Evolutionary conservation across 2,329 filamentous ascomycete genomes (phyloP), one percentile per base, ranked within the genome.

Genomic region (Phialophora macrospora): DNA sequence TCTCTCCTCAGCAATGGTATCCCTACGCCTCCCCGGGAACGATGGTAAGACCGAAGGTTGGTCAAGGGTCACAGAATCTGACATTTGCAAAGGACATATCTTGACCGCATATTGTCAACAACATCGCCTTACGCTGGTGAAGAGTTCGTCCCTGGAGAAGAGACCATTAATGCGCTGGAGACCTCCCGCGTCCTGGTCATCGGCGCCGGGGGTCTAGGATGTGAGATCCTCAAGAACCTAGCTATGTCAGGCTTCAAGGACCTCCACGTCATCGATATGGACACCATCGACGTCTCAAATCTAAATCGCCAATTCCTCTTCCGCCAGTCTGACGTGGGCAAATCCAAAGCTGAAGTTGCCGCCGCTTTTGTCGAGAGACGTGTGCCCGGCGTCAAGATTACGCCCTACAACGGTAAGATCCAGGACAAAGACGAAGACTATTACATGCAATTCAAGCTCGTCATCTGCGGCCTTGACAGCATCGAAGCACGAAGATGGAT

Each of bases 241-340:
- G 95, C 95, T 49, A 85, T 99, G 60, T 97, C 94, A 1, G 93
- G 93, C 30, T 99, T 99, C 82, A 96, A 91, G 78, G 88, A 97
- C 74, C 97, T 99, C 72, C 93, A 99, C 81, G 95, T 99, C 65
- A 98, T 99, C 73, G 95, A 99, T 80, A 99, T 99, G 95, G 92
- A 99, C 78, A 99, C 94, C 1, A 99, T 99, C 77, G 95, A 99
- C 75, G 94, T 99, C 67, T 97, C 93, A 58, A 99, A 99, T 77
- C 85, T 99, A 24, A 99, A 99, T 79, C 90, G 95, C 49, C 95
- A 99, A 74, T 99, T 99, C 75, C 87, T 99, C 65, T 99, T 99
- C 79, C 91, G 95, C 24, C 86, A 93, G 73, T 83, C 88, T 66
- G 95, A 99, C 77, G 94, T 99, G 30, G 95, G 96, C 44, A 94